Conservation (phyloP, 2,329 filamentous ascomycete species). For the Microdochium paspali region DNA sequence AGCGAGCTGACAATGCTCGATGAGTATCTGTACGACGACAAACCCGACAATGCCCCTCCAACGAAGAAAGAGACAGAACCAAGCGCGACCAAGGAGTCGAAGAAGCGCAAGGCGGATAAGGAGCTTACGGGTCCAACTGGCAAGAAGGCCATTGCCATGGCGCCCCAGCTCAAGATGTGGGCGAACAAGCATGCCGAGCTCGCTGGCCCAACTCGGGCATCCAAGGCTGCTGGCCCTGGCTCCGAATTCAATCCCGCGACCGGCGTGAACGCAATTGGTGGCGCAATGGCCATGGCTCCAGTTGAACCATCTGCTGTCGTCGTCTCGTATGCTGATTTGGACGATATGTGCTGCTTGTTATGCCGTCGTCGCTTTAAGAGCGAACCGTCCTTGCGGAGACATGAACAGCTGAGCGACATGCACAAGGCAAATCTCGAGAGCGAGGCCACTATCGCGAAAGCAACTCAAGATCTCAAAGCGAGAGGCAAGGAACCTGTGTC, state of each 20-base stretch:
- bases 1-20: constrained; percentile 53
- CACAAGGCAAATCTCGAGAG: constrained; percentile 25
- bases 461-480: constrained; percentile 18
- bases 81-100: constrained; percentile 18
- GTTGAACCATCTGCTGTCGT: constrained; percentile 22
- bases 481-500: constrained; percentile 22
- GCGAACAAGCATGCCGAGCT: constrained; percentile 61
- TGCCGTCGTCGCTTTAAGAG: constrained; percentile 31
- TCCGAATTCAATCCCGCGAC: constrained; percentile 17
- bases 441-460: constrained; percentile 16
- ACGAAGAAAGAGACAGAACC: constrained; percentile 22
- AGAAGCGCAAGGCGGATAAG: constrained; percentile 38
- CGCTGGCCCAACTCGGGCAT: constrained; percentile 5
- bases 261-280: constrained; percentile 13
- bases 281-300: constrained; percentile 5
- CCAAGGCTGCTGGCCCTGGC: background rate
- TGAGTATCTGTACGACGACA: constrained; percentile 31
- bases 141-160: constrained; percentile 44
- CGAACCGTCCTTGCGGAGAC: constrained; percentile 27
- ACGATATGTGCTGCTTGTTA: constrained; percentile 30
- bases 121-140: constrained; percentile 21
- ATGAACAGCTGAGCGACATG: constrained; percentile 33
- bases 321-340: constrained; percentile 51
- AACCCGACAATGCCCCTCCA: constrained; percentile 26
- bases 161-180: constrained; percentile 63